phyloP scores from a whole-genome alignment of 768 basidiomycete species.

The Cystofilobasidium macerans region DNA sequence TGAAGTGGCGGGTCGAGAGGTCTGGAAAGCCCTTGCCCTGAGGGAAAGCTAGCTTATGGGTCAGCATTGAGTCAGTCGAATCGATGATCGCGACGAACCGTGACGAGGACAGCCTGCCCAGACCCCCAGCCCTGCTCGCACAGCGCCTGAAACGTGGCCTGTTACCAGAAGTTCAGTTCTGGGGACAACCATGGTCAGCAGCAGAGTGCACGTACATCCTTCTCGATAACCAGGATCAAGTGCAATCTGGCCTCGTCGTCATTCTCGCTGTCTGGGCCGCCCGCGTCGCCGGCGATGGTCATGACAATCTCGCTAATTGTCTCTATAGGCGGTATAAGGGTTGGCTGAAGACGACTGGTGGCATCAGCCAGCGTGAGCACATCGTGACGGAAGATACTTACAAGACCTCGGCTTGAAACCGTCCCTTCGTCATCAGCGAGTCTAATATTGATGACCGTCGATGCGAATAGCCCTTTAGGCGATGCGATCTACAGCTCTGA shows the following conservation, averaged over 20 bases:
- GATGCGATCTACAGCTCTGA: background rate
- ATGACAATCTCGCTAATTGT: background rate
- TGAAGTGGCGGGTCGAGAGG: slow-evolving; percentile 73
- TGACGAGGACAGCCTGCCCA: slow-evolving; percentile 66
- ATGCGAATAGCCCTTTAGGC: slow-evolving; percentile 17
- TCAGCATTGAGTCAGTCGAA: background rate
- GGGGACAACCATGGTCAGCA: background rate
- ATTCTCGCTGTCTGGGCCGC: background rate
- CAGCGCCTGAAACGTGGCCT: slow-evolving; percentile 93
- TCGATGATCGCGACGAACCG: slow-evolving; percentile 46
- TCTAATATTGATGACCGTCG: background rate
- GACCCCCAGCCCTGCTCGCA: slow-evolving; percentile 51
- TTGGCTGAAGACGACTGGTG: background rate
- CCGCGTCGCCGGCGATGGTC: background rate
- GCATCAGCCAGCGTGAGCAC: background rate
- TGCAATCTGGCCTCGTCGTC: background rate
- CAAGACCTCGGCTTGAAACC: background rate
- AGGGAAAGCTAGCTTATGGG: background rate
- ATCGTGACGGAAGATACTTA: background rate
- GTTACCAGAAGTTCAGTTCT: background rate
- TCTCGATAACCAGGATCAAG: slow-evolving; percentile 86
- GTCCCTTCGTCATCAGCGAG: background rate
- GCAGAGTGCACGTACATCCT: slow-evolving; percentile 54
- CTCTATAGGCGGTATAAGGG: slow-evolving; percentile 13
- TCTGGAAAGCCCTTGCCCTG: slow-evolving; percentile 98